These are phyloP conservation scores for Colletotrichum phormii DNA, from an alignment of 2,329 filamentous ascomycete genomes.

Conservation along the genomic window DNA sequence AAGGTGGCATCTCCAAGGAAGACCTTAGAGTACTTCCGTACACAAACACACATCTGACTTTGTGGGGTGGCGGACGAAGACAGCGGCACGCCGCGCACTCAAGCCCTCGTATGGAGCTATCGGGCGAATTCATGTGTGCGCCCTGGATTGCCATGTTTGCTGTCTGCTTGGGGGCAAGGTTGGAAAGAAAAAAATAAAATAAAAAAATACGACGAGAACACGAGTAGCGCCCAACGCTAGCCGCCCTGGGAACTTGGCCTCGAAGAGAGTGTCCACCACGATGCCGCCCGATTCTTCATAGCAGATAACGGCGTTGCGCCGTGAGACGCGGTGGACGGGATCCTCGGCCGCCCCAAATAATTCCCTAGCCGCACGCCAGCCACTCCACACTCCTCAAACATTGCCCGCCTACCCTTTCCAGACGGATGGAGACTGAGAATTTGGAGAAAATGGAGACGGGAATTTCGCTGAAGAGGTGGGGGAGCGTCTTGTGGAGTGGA, in stretches of 20 bases:
- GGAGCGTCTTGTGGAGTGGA: neutral
- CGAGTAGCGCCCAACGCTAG: slow-evolving; percentile 24
- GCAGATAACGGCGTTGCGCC: slow-evolving; percentile 7
- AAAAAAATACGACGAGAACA: neutral
- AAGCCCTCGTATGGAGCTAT: neutral
- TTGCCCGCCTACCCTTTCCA: slow-evolving; percentile 24
- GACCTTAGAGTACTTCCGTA: neutral
- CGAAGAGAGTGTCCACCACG: neutral
- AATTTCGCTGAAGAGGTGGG: neutral
- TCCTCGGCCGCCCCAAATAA: slow-evolving; percentile 2
- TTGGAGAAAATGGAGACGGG: neutral
- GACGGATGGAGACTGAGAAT: neutral
- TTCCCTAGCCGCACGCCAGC: slow-evolving; percentile 9
- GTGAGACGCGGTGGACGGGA: neutral
- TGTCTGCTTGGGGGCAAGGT: neutral
- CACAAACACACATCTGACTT: neutral
- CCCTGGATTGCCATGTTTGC: neutral
- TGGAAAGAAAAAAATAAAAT: neutral
- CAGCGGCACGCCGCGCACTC: too few species aligned
- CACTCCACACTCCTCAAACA: slow-evolving; percentile 29
- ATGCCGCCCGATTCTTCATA: neutral
- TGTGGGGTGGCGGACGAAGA: neutral
- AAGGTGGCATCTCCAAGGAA: neutral
- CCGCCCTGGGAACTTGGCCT: neutral
- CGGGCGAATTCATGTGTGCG: neutral